These are phyloP conservation scores for Cladochytrium tenue DNA, from an alignment of 371 early-diverging fungal genomes.

Conservation along the genomic window DNA sequence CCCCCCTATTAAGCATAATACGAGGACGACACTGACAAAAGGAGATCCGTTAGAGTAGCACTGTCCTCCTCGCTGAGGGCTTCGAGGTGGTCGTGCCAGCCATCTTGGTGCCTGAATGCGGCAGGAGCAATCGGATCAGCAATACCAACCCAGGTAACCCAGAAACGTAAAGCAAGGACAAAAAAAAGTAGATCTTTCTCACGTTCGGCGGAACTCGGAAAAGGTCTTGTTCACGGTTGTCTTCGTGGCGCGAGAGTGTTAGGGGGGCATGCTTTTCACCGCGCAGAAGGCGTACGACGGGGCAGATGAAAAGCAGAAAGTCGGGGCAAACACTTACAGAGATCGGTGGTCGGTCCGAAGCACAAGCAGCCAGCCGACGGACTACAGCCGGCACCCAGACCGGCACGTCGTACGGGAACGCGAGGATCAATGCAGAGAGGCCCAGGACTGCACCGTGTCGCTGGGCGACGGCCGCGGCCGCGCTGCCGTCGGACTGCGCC, in stretches of 20 bases:
- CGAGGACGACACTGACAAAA: slow-evolving; percentile 68
- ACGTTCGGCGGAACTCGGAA: slow-evolving; percentile 84
- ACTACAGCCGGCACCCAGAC: slow-evolving; percentile 83
- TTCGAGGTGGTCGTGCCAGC: slow-evolving; percentile 86
- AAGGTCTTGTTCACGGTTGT: slow-evolving; percentile 82
- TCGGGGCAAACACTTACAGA: no score
- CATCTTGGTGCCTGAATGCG: slow-evolving; percentile 72
- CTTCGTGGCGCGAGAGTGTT: slow-evolving; percentile 34
- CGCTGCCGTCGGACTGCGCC: slow-evolving; percentile 44
- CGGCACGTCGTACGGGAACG: slow-evolving; percentile 91
- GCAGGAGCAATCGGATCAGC: neutral
- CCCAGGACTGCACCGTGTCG: slow-evolving; percentile 89
- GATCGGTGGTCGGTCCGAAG: slow-evolving; percentile 86
- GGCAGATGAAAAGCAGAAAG: no score
- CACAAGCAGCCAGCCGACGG: slow-evolving; percentile 70
- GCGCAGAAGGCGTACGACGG: no score
- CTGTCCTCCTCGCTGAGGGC: slow-evolving; percentile 77
- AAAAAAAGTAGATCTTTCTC: no score
- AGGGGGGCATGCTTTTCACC: no score
- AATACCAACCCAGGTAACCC: neutral
- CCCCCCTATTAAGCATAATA: slow-evolving; percentile 31
- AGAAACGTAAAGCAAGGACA: no score
- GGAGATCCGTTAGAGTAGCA: slow-evolving; percentile 73
- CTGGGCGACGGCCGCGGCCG: neutral
- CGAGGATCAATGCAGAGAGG: slow-evolving; percentile 76